Conservation (phyloP, 1,284 basidiomycete genomes). For the Ceratobasidium sp. region DNA sequence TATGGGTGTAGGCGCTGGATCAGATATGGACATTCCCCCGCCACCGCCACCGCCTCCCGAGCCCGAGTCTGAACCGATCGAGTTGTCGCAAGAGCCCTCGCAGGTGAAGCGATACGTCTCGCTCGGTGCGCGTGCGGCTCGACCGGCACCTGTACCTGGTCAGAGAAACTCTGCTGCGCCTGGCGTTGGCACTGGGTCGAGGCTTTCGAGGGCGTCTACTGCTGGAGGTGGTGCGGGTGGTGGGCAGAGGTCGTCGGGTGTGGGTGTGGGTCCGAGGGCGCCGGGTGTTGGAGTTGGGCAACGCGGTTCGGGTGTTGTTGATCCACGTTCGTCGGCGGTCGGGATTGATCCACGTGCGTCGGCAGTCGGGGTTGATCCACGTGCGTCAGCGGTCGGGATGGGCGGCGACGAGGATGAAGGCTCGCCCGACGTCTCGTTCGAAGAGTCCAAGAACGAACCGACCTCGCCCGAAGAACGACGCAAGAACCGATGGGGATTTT, state of each 20-base stretch:
- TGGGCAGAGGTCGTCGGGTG: constrained; percentile 3
- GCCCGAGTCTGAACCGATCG: constrained; percentile 9
- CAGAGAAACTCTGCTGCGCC: constrained; percentile 34
- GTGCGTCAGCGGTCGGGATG: constrained; percentile 16
- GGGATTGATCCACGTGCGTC: constrained; percentile 13
- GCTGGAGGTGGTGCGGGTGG: background rate
- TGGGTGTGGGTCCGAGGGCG: background rate
- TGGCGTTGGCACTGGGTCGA: constrained; percentile 20
- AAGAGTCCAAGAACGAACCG: constrained; percentile 16
- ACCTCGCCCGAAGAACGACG: constrained; percentile 54
- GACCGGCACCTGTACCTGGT: constrained; percentile 10
- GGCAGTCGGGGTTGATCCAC: constrained; percentile 18
- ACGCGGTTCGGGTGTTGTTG: background rate
- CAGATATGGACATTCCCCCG: no score
- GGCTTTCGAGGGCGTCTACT: constrained; percentile 2
- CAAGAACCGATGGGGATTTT: constrained; percentile 78
- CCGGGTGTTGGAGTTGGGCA: no score
- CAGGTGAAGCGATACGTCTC: constrained; percentile 46
- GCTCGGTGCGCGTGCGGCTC: constrained; percentile 41
- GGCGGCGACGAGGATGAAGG: constrained; percentile 27
- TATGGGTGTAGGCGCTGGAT: background rate
- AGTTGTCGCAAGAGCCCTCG: constrained; percentile 1
- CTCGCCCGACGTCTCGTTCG: constrained; percentile 26
- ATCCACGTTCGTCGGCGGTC: constrained; percentile 4
- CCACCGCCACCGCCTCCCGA: background rate